A percentile compares a stretch with the other conserved stretches of the same genome.
Conservation (phyloP, 257 asterid genomes). For the Solanum bukasovii region DNA sequence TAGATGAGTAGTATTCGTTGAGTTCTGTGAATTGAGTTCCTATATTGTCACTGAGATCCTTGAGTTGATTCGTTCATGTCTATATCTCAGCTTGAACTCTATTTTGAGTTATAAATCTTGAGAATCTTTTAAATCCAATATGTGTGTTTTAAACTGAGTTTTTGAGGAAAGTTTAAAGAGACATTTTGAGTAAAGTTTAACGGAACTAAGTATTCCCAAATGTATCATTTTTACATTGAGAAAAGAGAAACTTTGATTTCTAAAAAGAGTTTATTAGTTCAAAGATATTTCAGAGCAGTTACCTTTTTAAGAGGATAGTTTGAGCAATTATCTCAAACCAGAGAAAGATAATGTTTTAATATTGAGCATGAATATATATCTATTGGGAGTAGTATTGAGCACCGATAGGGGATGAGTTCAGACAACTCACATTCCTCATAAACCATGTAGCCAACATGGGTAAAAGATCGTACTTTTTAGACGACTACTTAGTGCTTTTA, state of each 20-base stretch:
- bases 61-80: background rate
- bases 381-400: background rate
- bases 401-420: background rate
- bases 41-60: background rate
- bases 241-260: background rate
- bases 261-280: background rate
- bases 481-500: background rate
- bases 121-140: background rate
- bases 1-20: background rate
- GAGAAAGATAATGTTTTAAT: no score
- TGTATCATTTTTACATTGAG: background rate
- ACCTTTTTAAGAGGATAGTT: no score
- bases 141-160: background rate
- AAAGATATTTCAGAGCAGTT: background rate
- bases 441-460: background rate
- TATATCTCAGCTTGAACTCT: background rate
- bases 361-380: background rate
- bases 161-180: background rate
- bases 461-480: rapidly evolving
- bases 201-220: background rate
- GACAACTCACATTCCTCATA: background rate
- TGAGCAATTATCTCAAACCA: background rate
- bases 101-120: no score
- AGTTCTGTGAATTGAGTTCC: background rate
- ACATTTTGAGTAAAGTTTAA: background rate